phyloP scores from a whole-genome alignment of 345 rosid species.

The Eucalyptus pumila region DNA sequence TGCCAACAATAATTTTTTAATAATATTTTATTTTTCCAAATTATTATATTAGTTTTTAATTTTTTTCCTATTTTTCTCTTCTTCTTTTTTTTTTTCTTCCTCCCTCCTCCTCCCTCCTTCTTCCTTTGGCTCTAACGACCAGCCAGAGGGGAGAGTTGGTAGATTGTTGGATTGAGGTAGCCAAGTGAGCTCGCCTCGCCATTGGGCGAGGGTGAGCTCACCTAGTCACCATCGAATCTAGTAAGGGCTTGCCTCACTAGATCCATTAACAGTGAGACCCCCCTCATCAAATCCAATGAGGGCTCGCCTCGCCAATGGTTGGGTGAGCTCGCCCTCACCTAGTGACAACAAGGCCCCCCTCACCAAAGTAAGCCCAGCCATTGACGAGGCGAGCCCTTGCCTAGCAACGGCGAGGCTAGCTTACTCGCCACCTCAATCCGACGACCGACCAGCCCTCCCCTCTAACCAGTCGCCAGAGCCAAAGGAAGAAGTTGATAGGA shows the following conservation, averaged over 20 bases:
- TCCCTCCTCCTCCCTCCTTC: no score
- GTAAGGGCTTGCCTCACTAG: fast-evolving
- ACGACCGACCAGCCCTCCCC: fast-evolving
- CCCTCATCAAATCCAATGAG: no score
- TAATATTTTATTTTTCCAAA: no score
- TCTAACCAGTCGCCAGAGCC: fast-evolving
- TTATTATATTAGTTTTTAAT: no score
- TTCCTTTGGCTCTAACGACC: no score
- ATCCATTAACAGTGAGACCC: no score
- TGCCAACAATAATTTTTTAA: fast-evolving
- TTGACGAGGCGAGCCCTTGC: no score
- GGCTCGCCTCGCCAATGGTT: fast-evolving
- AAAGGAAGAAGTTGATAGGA: no score
- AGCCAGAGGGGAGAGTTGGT: fast-evolving
- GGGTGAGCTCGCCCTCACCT: fast-evolving
- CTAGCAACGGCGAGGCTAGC: fast-evolving
- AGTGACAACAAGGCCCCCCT: no score
- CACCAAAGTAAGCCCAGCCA: no score
- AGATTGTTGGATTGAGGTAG: fast-evolving
- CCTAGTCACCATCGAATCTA: fast-evolving
- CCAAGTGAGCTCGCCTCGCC: no score
- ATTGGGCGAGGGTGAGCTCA: no score
- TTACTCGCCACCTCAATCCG: fast-evolving
- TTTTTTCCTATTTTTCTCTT: fast-evolving
- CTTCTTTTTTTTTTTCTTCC: fast-evolving